Evolutionary conservation across 2,329 filamentous ascomycete species (phyloP), one percentile per base, ranked within the genome.

Genomic region (Scortechinia acanthostroma): DNA sequence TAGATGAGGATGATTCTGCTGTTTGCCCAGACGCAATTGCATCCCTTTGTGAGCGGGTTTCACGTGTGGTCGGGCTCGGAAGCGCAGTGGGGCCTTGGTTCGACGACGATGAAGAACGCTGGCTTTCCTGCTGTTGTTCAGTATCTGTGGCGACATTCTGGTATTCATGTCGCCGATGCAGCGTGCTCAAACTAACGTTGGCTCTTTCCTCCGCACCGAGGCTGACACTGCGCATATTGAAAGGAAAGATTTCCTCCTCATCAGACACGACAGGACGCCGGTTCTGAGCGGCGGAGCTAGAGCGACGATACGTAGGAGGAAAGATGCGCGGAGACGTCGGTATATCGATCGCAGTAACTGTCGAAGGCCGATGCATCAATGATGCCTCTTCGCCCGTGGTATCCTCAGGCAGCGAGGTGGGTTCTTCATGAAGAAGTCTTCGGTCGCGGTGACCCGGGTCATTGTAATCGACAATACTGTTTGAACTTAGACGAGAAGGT

Each of bases 401-500:
- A 6, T 13, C 35, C 14, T 40, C 35, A 40, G 20, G 35, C 10
- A 19, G 10, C 6, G 35, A 40, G 6, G 6, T 17, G 61, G 55
- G 42, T 54, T 60, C 3, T 59, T 13, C 35, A 19, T 56, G 50
- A 19, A 56, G 51, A 28, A 53, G 52, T 44, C 60, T 53, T 47
- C 56, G 54, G 50, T 50, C 58, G 48, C 55, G 59, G 51, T 52
- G 58, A 45, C 59, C 65, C 42, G 55, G 58, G 33, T 64, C 64
- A 44, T 68, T 63, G 51, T 80, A 77, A 47, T 79, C 77, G 22
- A 74, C 72, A 42, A 80, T 79, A 50, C 75, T 80, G 51, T 81
- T 77, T 6, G 78, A 78, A 49, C 77, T 81, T 20, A 86, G 62
- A 17, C 81, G 71, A 6, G 79, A 83, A 16, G 80, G 79, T 16